Percentiles rank a stretch among this genome's conserved stretches.
Conservation (phyloP, 2,329 filamentous ascomycete genomes). For the Cordyceps fumosorosea region DNA sequence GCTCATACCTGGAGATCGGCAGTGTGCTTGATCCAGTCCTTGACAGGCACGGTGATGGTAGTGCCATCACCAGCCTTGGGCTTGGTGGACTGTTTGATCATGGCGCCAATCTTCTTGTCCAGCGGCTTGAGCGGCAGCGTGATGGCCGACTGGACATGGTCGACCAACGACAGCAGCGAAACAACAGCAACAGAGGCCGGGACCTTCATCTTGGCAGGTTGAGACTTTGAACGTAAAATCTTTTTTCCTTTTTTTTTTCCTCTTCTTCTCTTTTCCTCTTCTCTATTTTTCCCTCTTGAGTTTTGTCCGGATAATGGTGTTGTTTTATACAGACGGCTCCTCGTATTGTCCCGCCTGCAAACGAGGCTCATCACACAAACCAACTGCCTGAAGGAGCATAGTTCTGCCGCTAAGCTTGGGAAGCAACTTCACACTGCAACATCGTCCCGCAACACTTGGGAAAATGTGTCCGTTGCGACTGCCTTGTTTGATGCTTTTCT, state of each 20-base stretch:
- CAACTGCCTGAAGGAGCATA: constrained; percentile 9
- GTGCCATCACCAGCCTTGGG: not conserved
- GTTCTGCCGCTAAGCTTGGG: not conserved
- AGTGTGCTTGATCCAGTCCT: constrained; percentile 11
- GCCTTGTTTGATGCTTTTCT: not conserved
- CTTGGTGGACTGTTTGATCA: constrained; percentile 6
- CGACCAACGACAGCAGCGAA: constrained; percentile 8
- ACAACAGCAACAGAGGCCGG: not conserved
- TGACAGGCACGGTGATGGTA: constrained; percentile 2
- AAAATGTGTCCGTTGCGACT: not conserved
- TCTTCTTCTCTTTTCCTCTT: too few relatives aligned
- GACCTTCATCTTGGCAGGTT: constrained; percentile 2
- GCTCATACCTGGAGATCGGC: constrained; percentile 9
- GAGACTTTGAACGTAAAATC: not conserved
- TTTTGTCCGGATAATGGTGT: not conserved
- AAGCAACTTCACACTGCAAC: not conserved
- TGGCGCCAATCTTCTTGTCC: not conserved
- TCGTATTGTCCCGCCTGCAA: not conserved
- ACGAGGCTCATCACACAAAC: not conserved
- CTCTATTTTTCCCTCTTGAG: not conserved
- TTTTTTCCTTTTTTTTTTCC: not conserved
- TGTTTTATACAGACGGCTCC: not conserved
- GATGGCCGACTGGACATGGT: constrained; percentile 10
- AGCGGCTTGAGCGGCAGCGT: constrained; percentile 11
- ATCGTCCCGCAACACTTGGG: not conserved